Evolutionary conservation across 306 rosid species (phyloP), one percentile per base, ranked within the genome.

Genomic region (Pachyrhizus erosus): DNA sequence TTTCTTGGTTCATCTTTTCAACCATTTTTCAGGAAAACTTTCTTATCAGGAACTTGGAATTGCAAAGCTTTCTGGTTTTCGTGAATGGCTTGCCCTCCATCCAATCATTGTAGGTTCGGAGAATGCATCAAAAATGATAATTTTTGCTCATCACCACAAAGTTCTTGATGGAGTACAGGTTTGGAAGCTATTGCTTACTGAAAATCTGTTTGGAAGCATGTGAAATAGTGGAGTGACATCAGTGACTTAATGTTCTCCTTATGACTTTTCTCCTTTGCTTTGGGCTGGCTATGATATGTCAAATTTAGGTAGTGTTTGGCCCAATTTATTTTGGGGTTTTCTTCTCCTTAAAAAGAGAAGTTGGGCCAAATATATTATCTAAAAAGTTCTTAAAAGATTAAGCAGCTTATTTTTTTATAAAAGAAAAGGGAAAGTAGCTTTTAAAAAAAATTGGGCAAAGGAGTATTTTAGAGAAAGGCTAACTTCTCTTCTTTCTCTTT

Each of bases 81-180:
- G 89, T 34, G 97, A 93, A 85, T 95, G 99, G 99, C 87, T 95
- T 67, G 91, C 94, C 57, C 87, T 93, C 83, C 99, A 95, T 88
- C 92, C 97, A 79, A 85, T 95, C 73, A 54, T 85, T 81, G 90
- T 84, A 11, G 93, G 89, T 78, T 79, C 89, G 62, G 93, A 91
- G 76, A 88, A 71, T 82, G 85, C 96, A 81, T 90, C 88, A 20
- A 95, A 93, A 87, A 95, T 91, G 97, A 86, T 95, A 71, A 87
- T 95, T 82, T 95, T 95, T 92, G 98, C 92, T 51, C 99, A 95
- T 91, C 98, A 95, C 81, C 98, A 86, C 84, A 93, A 85, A 86
- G 99, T 93, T 66, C 99, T 95, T 82, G 97, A 95, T 15, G 93
- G 93, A 81, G 83, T 93, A 78, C 99, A 95, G 92, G 98, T 94